phyloP scores from a whole-genome alignment of 306 rosid species.

The Lupinus albus region DNA sequence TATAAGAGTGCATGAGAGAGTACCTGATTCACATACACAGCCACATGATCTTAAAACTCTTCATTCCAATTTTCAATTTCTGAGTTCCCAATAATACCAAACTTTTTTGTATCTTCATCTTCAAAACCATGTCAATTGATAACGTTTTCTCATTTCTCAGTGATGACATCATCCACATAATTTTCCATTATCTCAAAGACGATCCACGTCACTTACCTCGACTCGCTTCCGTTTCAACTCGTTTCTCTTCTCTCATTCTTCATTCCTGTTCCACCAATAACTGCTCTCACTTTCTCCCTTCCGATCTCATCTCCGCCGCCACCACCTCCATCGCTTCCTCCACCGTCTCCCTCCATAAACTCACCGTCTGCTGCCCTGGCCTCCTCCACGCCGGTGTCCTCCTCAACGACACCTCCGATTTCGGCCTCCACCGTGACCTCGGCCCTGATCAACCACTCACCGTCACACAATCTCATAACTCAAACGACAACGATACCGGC shows the following conservation, averaged over 20 bases:
- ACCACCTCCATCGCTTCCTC: constrained; percentile 39
- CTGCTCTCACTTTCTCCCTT: constrained; percentile 57
- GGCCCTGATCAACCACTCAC: constrained; percentile 48
- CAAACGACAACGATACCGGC: background rate
- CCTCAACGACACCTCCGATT: constrained; percentile 69
- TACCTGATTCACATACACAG: no score
- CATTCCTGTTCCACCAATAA: constrained; percentile 64
- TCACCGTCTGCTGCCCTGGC: constrained; percentile 90
- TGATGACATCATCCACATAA: constrained; percentile 69
- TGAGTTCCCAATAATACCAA: no score
- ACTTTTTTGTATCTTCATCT: no score
- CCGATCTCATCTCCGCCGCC: constrained; percentile 51
- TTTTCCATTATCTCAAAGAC: constrained; percentile 66
- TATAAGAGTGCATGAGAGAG: no score
- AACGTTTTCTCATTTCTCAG: constrained; percentile 54
- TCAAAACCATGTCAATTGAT: background rate
- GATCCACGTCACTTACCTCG: constrained; percentile 92
- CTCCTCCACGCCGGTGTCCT: constrained; percentile 78
- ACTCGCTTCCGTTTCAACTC: constrained; percentile 74
- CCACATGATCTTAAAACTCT: no score
- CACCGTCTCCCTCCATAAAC: constrained; percentile 68
- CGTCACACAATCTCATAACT: no score
- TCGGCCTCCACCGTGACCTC: constrained; percentile 76
- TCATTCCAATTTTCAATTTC: no score
- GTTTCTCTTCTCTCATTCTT: constrained; percentile 61